Base-by-base conservation (phyloP, 148 eudicot genomes). In the Polygonum maritimum region DNA sequence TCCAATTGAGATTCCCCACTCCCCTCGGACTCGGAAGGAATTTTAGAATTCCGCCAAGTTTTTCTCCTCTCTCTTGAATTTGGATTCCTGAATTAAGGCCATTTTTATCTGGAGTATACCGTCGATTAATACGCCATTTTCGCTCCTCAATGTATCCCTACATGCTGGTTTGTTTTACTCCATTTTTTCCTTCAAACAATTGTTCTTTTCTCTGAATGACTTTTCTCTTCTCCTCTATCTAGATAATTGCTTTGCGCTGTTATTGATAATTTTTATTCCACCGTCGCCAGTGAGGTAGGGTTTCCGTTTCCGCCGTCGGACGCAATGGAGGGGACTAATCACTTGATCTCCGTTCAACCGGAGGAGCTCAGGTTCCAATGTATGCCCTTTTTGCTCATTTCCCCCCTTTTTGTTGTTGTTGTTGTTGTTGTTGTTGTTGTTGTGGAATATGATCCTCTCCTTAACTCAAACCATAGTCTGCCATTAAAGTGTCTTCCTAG, bases 331-430 rank as follows among this genome's bases (percentile, higher is more conserved):
- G 74, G 69, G 26, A 38, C 75, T 78, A 87, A 82, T 75, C 91
- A 85, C 52, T 86, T 89, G 81, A 83, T 93, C 73, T 81, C 88
- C 67, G 89, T 93, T 83, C 85, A 85, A 7, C 98, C 98, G 18
- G 92, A 89, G 18, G 98, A 93, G 78, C 92, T 93, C 83, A 86
- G 72, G 74, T 93, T 93, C 48, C 86, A 83, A 77, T 84, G 98
- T 93, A 88, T 2, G 81, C 79, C 15, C 69, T 62, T 52, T 48
- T 8, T 26, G 31, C 48, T 14, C 52, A 4, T 41, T 2, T 48
- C 52, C 18, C 26, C 15, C 12, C 22, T 5, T 63, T 48, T 3
- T 7, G 44, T 36, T 15, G 36, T 45, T 33, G 18, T 38, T 48
- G 52, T 3, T 7, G 44, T 36, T 15, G 36, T 45, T 33, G 18